Percentiles rank a stretch among this genome's conserved stretches.
phyloP scores from a whole-genome alignment of 345 rosid genomes.

The Cardamine occulta region DNA sequence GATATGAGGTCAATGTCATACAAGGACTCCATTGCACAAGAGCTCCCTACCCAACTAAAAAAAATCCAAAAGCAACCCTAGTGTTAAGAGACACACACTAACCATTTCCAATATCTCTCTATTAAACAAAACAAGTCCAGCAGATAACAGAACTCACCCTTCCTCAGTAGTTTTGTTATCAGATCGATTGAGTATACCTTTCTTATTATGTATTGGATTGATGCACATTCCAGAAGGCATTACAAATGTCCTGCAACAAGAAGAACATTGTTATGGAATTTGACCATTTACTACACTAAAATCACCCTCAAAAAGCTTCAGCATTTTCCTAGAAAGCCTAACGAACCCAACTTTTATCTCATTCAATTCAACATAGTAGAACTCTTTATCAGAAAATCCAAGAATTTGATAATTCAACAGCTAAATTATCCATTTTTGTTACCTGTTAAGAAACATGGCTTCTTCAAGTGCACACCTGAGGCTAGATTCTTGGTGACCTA shows the following conservation, averaged over 20 bases:
- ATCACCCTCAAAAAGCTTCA: conserved; percentile 6
- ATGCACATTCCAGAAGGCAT: conserved; percentile 97
- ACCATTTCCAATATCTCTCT: neutral
- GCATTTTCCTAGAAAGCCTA: neutral
- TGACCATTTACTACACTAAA: neutral
- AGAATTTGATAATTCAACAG: conserved; percentile 1
- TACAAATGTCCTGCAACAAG: conserved; percentile 83
- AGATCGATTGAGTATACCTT: conserved; percentile 70
- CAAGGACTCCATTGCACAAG: conserved; percentile 77
- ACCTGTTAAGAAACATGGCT: conserved; percentile 88
- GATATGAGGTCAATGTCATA: conserved; percentile 91
- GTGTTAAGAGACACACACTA: neutral
- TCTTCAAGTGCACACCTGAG: conserved; percentile 98
- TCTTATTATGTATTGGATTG: conserved; percentile 87
- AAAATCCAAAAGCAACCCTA: conserved; percentile 26
- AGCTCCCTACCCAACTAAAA: conserved; percentile 74
- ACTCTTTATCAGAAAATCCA: neutral
- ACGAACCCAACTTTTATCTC: neutral
- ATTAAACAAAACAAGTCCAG: conserved; percentile 9
- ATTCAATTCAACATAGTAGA: neutral
- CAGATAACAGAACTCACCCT: conserved; percentile 51
- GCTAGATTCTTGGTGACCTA: conserved; percentile 98
- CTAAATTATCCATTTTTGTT: neutral
- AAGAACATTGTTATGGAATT: neutral
- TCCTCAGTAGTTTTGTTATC: conserved; percentile 61